Conservation (phyloP, 768 basidiomycete species). For the Trametes punicea region DNA sequence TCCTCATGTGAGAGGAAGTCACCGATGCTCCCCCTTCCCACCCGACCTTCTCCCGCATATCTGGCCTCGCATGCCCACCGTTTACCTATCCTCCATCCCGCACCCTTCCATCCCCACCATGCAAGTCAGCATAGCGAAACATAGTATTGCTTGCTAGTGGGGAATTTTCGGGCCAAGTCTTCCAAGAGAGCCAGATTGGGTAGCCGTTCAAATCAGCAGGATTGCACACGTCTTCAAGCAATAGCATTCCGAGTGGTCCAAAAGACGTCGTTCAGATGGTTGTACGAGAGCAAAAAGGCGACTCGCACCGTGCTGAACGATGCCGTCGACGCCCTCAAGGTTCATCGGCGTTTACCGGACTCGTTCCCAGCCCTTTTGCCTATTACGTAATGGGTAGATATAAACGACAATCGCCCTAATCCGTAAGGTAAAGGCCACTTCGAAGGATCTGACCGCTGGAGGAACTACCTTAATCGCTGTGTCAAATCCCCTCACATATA, state of each 20-base stretch:
- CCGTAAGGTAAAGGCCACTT: neutral
- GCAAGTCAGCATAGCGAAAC: neutral
- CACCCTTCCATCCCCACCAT: neutral
- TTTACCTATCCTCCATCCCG: neutral
- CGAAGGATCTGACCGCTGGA: too few species aligned
- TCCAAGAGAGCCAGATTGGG: too few species aligned
- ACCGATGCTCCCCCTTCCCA: neutral
- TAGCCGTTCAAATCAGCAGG: neutral
- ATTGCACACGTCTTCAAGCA: too few species aligned
- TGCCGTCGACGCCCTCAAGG: slow-evolving; percentile 12
- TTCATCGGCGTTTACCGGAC: slow-evolving; percentile 13
- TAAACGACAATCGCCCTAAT: neutral
- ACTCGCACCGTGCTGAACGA: slow-evolving; percentile 5
- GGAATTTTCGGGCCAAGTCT: too few species aligned
- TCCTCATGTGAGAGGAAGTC: neutral
- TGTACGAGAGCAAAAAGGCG: slow-evolving; percentile 12
- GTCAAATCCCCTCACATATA: too few species aligned
- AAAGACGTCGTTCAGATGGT: slow-evolving; percentile 5
- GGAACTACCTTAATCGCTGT: too few species aligned
- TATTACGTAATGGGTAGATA: neutral
- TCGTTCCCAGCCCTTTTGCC: slow-evolving; percentile 1
- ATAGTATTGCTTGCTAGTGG: neutral
- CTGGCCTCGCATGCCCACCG: neutral
- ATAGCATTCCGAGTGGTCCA: too few species aligned
- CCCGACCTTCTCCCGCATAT: neutral